These are phyloP conservation scores for Brachypodium distachyon DNA, from an alignment of 202 grass and related monocot species.

Conservation along the genomic window DNA sequence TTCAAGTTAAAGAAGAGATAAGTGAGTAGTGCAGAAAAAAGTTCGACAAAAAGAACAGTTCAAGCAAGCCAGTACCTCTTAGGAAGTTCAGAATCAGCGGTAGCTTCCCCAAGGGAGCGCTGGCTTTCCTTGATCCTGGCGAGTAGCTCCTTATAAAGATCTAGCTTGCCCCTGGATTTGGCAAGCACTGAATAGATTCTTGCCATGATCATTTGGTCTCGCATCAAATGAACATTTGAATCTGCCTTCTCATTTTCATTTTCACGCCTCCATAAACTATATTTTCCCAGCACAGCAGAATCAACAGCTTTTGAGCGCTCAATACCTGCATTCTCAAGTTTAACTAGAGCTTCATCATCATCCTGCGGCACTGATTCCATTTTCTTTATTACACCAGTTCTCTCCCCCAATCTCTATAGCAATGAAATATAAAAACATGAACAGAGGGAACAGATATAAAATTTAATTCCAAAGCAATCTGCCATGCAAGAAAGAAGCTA, in stretches of 20 bases:
- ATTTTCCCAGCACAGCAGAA: slow-evolving; percentile 35
- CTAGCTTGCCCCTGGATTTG: slow-evolving; percentile 56
- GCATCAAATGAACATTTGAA: slow-evolving; percentile 47
- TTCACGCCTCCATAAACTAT: slow-evolving; percentile 69
- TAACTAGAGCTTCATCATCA: slow-evolving; percentile 66
- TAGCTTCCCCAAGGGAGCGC: slow-evolving; percentile 54
- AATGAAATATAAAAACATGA: neutral
- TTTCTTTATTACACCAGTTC: slow-evolving; percentile 20
- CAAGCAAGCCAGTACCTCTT: slow-evolving; percentile 25
- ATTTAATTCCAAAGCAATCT: neutral
- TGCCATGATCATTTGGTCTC: slow-evolving; percentile 79
- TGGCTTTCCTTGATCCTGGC: slow-evolving; percentile 67
- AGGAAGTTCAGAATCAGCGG: slow-evolving; percentile 57
- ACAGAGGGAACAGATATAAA: neutral
- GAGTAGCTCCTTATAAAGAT: slow-evolving; percentile 63
- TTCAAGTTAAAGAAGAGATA: slow-evolving; percentile 7
- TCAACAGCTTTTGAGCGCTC: slow-evolving; percentile 55
- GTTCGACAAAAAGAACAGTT: neutral
- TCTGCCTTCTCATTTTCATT: slow-evolving; percentile 67
- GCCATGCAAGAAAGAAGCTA: neutral
- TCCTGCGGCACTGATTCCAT: slow-evolving; percentile 38
- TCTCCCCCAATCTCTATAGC: slow-evolving; percentile 45
- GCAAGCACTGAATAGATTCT: slow-evolving; percentile 70
- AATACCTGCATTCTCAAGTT: slow-evolving; percentile 61
- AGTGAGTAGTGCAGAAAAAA: slow-evolving; percentile 12